phyloP scores from a whole-genome alignment of 352 stramenopile genomes.

The Thalassiosira hispida region DNA sequence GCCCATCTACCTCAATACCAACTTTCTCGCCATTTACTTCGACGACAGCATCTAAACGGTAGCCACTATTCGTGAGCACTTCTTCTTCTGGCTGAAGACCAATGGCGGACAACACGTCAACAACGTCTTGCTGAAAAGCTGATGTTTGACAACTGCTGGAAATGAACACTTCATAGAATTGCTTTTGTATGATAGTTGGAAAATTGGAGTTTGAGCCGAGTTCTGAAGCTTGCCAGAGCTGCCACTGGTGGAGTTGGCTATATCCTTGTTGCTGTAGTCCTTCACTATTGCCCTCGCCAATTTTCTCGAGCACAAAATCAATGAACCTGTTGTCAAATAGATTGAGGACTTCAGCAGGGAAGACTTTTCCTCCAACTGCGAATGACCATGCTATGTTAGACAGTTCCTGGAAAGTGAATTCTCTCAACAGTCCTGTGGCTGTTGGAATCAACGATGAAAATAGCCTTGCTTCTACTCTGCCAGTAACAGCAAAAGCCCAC shows the following conservation, averaged over 20 bases:
- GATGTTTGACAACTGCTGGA: not conserved
- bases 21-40: conserved; percentile 21
- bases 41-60: conserved; percentile 24
- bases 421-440: conserved; percentile 18
- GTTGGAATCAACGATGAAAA: conserved; percentile 27
- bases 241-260: conserved; percentile 50
- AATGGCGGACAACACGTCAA: not conserved
- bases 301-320: conserved; percentile 16
- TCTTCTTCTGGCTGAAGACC: no score
- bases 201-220: conserved; percentile 10
- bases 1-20: conserved; percentile 35
- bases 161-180: conserved; percentile 25
- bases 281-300: conserved; percentile 28
- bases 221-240: conserved; percentile 42
- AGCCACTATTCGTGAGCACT: conserved; percentile 1
- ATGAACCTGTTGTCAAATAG: no score
- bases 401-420: conserved; percentile 39
- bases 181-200: conserved; percentile 16
- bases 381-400: conserved; percentile 50
- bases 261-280: not conserved
- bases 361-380: conserved; percentile 29
- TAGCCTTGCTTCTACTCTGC: conserved; percentile 18
- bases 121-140: not conserved
- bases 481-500: conserved; percentile 36
- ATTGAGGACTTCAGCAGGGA: no score